Evolutionary conservation across 2,329 filamentous ascomycete genomes (phyloP), one percentile per base, ranked within the genome.

Genomic region (Arthrobotrys conoides): DNA sequence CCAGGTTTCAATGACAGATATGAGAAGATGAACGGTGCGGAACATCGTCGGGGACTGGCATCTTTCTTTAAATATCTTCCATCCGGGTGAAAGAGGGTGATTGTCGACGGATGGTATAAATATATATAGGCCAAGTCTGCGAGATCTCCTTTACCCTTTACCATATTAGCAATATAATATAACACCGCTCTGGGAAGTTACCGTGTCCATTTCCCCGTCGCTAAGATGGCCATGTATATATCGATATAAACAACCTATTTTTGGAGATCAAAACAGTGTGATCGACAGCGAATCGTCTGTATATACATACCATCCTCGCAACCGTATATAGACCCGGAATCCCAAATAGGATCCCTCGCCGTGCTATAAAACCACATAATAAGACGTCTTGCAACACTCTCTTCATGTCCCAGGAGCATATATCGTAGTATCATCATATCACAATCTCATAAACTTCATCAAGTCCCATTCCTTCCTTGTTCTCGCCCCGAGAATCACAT

Each of bases 1-100:
- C 63, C 67, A 69, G 30, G 75, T 78, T 69, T 78, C 75, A 65
- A 72, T 78, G 75, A 68, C 20, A 16, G 68, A 68, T 22, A 72
- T 71, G 1, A 78, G 36, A 51, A 78, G n/a, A 48, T 64, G 53
- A n/a, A 72, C 75, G 20, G 75, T 72, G n/a, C 75, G 59, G 53
- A 77, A 78, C 75, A 78, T 78, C 51, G 14, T 64, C 33, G 18
- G 24, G 33, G 41, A 46, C 38, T 53, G 27, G 24, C 49, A 44
- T 61, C 18, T 27, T 61, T 61, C 18, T 27, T 61, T 41, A 44
- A 27, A 3, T 14, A 20, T 5, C 44, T 46, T 46, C 44, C 44
- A 41, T n/a, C 18, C n/a, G n/a, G 44, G 22, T 30, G n/a, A 27
- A 59, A 27, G n/a, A 59, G 53, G 6, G 33, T 5, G 18, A 38